A percentile compares a stretch with the other conserved stretches of the same genome.
Evolutionary conservation across 768 basidiomycete species (phyloP).

Genomic region (Hericium erinaceus): DNA sequence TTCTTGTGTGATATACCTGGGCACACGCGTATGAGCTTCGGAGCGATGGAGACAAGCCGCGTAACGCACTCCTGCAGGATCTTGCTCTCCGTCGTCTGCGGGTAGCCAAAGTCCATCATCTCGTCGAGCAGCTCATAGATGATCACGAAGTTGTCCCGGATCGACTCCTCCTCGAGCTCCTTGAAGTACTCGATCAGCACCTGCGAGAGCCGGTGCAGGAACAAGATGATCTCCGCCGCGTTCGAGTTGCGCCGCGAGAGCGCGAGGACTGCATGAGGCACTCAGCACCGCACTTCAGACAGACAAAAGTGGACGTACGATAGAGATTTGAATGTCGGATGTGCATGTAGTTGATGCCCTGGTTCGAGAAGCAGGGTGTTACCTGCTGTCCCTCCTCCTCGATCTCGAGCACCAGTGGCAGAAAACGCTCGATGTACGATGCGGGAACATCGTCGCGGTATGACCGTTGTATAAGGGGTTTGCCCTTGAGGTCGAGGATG

Average conservation of each 20-base stretch:
- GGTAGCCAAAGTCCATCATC: conserved; percentile 99
- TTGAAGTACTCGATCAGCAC: conserved; percentile 99
- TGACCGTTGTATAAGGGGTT: conserved; percentile 91
- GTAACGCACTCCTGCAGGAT: conserved; percentile 79
- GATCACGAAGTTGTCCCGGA: conserved; percentile 98
- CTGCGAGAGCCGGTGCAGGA: conserved; percentile 86
- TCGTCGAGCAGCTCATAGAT: conserved; percentile 98
- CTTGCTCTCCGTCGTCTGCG: conserved; percentile 98
- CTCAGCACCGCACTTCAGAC: neutral
- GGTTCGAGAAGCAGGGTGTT: conserved; percentile 91
- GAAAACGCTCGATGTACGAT: conserved; percentile 85
- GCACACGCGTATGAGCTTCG: neutral
- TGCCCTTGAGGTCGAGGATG: conserved; percentile 97
- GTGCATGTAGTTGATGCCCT: conserved; percentile 97
- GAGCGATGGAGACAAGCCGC: neutral
- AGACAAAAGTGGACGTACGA: conserved; percentile 40
- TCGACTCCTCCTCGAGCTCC: conserved; percentile 97
- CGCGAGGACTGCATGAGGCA: conserved; percentile 67
- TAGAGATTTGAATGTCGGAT: conserved; percentile 98
- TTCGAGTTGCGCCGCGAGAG: conserved; percentile 94
- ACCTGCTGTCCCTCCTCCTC: conserved; percentile 97
- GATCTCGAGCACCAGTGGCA: conserved; percentile 87
- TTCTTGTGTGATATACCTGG: conserved; percentile 96
- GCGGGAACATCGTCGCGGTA: conserved; percentile 93
- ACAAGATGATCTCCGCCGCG: conserved; percentile 92